Evolutionary conservation across 768 basidiomycete genomes (phyloP).

Genomic region (Pleurotus tuoliensis): DNA sequence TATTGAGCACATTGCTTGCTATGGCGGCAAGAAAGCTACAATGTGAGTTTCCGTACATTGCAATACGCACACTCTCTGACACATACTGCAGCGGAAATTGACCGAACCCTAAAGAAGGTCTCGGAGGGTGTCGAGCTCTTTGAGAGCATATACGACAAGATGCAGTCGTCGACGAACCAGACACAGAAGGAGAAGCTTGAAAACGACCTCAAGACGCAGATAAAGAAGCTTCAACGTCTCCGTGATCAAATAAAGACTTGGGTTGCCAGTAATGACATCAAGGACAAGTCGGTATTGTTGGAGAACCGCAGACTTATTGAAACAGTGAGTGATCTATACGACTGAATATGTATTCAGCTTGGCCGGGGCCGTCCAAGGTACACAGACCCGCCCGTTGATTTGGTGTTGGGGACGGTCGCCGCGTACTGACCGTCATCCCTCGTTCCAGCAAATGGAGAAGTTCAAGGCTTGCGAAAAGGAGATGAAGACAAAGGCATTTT

Average conservation of each 20-base stretch:
- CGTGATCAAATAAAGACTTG: conserved; percentile 99
- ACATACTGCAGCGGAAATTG: conserved; percentile 82
- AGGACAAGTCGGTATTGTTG: conserved; percentile 90
- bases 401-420: too few species aligned
- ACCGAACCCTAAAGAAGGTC: conserved; percentile 97
- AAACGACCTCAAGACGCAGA: conserved; percentile 72
- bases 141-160: conserved; percentile 96
- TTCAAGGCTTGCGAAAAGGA: conserved; percentile 99
- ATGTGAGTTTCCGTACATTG: conserved; percentile 41
- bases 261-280: conserved; percentile 97
- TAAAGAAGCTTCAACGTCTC: conserved; percentile 96
- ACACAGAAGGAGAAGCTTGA: conserved; percentile 54
- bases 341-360: conserved; percentile 11
- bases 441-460: conserved; percentile 97
- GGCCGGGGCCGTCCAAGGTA: neutral
- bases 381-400: too few species aligned
- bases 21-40: conserved; percentile 78
- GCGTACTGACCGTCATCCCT: conserved; percentile 16
- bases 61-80: conserved; percentile 4
- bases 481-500: conserved; percentile 99
- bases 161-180: conserved; percentile 92
- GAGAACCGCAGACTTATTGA: conserved; percentile 97
- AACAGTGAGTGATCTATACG: conserved; percentile 60
- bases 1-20: conserved; percentile 21
- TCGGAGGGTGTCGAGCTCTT: conserved; percentile 92